Conservation (phyloP, 345 rosid genomes). For the Aethionema arabicum region DNA sequence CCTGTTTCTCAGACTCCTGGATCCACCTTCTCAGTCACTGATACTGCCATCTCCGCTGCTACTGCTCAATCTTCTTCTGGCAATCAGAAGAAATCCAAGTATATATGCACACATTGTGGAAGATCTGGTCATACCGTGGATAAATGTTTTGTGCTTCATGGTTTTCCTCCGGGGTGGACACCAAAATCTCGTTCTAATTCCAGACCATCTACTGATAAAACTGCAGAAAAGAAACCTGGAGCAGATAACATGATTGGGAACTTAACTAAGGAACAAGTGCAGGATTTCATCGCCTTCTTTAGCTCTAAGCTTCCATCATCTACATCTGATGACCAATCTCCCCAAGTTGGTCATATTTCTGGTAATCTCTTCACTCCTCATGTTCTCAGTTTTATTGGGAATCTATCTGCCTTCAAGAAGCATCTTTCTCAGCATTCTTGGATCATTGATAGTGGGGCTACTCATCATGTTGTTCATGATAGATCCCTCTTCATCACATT, state of each 20-base stretch:
- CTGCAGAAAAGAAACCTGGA: background rate
- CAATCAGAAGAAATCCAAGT: background rate
- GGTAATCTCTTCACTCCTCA: too few species aligned
- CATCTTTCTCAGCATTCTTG: too few species aligned
- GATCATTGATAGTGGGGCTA: background rate
- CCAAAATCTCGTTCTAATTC: background rate
- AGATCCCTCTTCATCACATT: rapidly evolving
- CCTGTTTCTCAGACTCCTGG: too few species aligned
- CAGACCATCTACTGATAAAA: background rate
- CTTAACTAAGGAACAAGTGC: background rate
- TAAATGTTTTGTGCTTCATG: background rate
- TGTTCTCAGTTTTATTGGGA: too few species aligned
- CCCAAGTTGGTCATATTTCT: too few species aligned
- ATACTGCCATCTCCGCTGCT: too few species aligned
- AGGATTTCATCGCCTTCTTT: background rate
- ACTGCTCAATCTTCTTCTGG: background rate
- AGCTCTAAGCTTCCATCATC: background rate
- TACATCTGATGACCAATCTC: too few species aligned
- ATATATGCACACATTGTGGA: background rate
- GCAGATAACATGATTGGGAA: too few species aligned
- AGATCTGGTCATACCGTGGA: background rate
- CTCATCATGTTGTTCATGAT: background rate
- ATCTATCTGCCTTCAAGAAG: too few species aligned
- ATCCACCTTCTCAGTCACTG: too few species aligned
- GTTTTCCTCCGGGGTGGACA: background rate